Evolutionary conservation across 148 eudicot genomes (phyloP).

Genomic region (Camellia japonica): DNA sequence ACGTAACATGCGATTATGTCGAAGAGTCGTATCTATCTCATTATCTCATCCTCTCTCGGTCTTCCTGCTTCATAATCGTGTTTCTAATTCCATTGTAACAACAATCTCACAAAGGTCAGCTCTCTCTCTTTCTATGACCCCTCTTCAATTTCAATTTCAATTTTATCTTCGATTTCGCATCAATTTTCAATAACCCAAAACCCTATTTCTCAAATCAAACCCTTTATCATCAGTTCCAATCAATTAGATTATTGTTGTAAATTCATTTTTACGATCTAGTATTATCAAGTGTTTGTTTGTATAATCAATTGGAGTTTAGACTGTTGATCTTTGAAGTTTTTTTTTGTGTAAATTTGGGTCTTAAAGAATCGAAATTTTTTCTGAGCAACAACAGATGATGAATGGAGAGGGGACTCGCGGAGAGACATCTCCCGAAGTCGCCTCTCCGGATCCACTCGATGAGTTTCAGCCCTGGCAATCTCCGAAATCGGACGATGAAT

Average conservation of each 20-base stretch:
- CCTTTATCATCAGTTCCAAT: background rate
- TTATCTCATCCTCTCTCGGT: too few species aligned
- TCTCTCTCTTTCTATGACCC: background rate
- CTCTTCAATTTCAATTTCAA: background rate
- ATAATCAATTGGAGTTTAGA: background rate
- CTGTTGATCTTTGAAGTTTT: background rate
- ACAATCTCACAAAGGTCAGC: background rate
- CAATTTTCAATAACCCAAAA: background rate
- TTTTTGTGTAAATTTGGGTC: background rate
- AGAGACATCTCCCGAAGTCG: constrained; percentile 24
- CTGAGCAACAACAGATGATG: constrained; percentile 35
- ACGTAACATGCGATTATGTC: too few species aligned
- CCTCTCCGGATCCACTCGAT: constrained; percentile 30
- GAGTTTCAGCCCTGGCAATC: constrained; percentile 24
- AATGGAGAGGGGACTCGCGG: constrained; percentile 43
- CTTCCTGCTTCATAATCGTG: too few species aligned
- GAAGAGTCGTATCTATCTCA: too few species aligned
- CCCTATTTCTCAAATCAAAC: constrained; percentile 11
- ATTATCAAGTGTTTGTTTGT: background rate
- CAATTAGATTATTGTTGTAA: background rate
- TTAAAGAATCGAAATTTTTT: background rate
- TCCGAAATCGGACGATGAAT: constrained; percentile 39
- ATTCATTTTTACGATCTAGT: background rate
- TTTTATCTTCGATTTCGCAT: background rate
- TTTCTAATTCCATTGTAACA: too few species aligned